Conservation (phyloP, 345 rosid species). For the Citrus australasica region DNA sequence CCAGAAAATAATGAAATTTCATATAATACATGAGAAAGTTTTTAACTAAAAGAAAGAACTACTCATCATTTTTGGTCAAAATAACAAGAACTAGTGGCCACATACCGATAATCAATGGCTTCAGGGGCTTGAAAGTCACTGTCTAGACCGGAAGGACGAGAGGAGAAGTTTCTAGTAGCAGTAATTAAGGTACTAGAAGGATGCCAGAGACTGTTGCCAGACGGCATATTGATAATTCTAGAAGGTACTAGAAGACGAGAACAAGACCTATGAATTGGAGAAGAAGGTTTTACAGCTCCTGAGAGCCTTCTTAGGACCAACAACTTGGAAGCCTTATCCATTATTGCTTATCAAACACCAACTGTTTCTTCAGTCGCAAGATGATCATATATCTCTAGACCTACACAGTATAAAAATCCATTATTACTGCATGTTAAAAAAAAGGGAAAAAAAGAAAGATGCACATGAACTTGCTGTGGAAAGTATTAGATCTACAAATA, state of each 20-base stretch:
- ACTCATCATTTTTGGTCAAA: not conserved
- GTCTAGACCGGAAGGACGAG: conserved; percentile 22
- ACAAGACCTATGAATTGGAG: conserved; percentile 6
- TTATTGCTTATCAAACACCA: not conserved
- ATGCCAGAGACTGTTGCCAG: not conserved
- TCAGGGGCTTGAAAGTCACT: conserved; percentile 41
- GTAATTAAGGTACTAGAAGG: conserved; percentile 12
- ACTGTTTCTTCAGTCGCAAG: not conserved
- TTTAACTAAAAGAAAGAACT: not conserved
- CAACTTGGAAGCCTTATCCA: conserved; percentile 43
- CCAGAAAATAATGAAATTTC: not conserved
- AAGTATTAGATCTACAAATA: not conserved
- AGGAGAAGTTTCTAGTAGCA: conserved; percentile 48
- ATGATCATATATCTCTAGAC: not conserved
- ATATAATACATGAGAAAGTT: not conserved
- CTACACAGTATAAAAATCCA: not conserved
- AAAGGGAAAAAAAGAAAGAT: too few relatives aligned
- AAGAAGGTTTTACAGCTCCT: conserved; percentile 27
- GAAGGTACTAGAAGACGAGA: conserved; percentile 13
- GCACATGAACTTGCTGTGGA: not conserved
- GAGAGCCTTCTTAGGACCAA: conserved; percentile 31
- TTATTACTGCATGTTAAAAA: too few relatives aligned
- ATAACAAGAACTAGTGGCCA: not conserved
- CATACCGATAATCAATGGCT: conserved; percentile 52
- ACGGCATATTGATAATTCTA: not conserved